These are phyloP conservation scores for Russula lepida DNA, from an alignment of 768 basidiomycete genomes.

Conservation along the genomic window DNA sequence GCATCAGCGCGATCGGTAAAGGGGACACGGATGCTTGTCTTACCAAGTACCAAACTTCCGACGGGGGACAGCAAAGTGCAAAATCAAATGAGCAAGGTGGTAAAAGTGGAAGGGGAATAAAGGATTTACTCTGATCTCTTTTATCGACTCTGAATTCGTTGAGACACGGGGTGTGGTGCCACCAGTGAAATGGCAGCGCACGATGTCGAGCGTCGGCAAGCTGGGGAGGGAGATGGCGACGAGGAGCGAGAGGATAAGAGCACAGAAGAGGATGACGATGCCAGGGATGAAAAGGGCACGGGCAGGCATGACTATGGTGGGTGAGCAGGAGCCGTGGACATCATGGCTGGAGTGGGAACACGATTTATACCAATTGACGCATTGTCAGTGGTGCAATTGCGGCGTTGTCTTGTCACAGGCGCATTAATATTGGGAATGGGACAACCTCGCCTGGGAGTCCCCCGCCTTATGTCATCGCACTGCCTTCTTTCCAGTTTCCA, in stretches of 20 bases:
- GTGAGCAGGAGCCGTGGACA: neutral
- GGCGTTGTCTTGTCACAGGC: too few species aligned
- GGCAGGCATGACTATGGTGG: constrained; percentile 28
- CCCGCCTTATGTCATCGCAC: neutral
- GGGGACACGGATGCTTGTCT: constrained; percentile 6
- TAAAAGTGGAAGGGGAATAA: constrained; percentile 15
- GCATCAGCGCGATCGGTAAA: neutral
- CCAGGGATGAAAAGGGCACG: constrained; percentile 57
- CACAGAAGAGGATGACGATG: constrained; percentile 45
- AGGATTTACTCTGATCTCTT: constrained; percentile 34
- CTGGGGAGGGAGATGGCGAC: constrained; percentile 65
- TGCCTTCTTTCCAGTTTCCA: too few species aligned
- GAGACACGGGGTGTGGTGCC: constrained; percentile 12
- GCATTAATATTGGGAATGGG: too few species aligned
- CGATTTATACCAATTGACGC: constrained; percentile 3
- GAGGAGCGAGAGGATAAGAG: constrained; percentile 59
- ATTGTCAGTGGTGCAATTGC: neutral
- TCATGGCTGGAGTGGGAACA: neutral
- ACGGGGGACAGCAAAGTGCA: neutral
- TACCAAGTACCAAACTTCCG: constrained; percentile 67
- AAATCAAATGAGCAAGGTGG: neutral
- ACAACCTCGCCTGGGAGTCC: neutral
- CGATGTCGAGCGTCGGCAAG: constrained; percentile 58
- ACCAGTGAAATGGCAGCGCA: constrained; percentile 43
- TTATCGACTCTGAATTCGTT: constrained; percentile 30